Evolutionary conservation across 2,329 filamentous ascomycete genomes (phyloP), one percentile per base, ranked within the genome.

Genomic region (Aureobasidium sp.): DNA sequence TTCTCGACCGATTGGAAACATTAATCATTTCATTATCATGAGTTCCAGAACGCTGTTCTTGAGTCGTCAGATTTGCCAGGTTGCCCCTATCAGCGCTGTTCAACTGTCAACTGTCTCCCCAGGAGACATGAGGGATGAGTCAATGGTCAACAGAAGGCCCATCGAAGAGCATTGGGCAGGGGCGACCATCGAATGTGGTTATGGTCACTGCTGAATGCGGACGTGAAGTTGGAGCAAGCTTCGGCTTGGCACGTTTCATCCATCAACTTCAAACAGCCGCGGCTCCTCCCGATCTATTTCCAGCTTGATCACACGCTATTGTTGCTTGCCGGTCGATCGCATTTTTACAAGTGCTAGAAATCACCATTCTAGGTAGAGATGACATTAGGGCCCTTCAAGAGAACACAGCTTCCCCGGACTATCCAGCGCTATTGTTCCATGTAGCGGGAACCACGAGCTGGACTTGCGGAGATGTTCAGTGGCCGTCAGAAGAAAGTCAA

Each of bases 211-310:
- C 52, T 55, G 53, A 45, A 57, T 57, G 14, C 11, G 53, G 51
- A 45, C 8, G 22, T 44, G 53, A 36, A 45, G 39, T 57, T 45
- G 41, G 53, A 45, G 53, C 42, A 57, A 57, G 29, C 39, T 57
- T 55, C 51, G 25, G 27, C 53, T 57, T 57, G 53, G 53, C 53
- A 45, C 27, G 39, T 45, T 45, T 57, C 53, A 57, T 5, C 53
- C 27, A 17, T 44, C 39, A 57, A 57, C 39, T 36, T 57, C 39
- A 57, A 57, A 57, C 53, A 57, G 39, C 36, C 29, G 22, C 53
- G 53, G 53, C 29, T 9, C 53, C 53, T 57, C 22, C 53, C 53
- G 53, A 20, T 9, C 53, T 34, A 34, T 44, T 57, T 27, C 25
- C 29, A 25, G n/a, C 37, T n/a, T 42, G 41, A 22, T 45, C 53